A percentile compares a stretch with the other conserved stretches of the same genome.
phyloP scores from a whole-genome alignment of 116 monocot species.

The Dioscorea cayenensis region DNA sequence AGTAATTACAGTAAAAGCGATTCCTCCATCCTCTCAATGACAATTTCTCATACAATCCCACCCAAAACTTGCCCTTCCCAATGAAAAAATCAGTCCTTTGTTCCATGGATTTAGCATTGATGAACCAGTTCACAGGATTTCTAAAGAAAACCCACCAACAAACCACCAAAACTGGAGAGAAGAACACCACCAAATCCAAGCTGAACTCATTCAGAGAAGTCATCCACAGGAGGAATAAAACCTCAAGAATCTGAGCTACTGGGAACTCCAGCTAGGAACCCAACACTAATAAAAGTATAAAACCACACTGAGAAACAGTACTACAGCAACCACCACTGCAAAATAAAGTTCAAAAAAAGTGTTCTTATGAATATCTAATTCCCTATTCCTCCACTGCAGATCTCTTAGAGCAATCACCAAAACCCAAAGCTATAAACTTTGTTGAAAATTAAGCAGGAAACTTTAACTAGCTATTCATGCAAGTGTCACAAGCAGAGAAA shows the following conservation, averaged over 20 bases:
- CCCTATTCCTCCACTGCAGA: neutral
- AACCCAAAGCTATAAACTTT: neutral
- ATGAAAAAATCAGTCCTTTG: conserved; percentile 37
- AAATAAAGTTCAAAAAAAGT: neutral
- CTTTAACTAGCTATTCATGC: neutral
- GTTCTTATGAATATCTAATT: neutral
- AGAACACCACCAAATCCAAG: conserved; percentile 14
- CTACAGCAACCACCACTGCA: neutral
- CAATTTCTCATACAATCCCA: conserved; percentile 34
- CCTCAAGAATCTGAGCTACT: neutral
- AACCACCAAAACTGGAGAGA: conserved; percentile 24
- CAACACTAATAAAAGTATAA: neutral
- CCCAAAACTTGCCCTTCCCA: conserved; percentile 23
- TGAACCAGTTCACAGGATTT: conserved; percentile 62
- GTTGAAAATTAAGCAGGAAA: neutral
- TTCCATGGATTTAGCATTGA: conserved; percentile 64
- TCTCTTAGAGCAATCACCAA: neutral
- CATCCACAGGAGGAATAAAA: conserved; percentile 20
- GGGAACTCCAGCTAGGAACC: neutral
- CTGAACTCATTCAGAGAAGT: conserved; percentile 23
- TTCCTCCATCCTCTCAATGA: conserved; percentile 42
- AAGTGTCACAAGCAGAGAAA: no score
- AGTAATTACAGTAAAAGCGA: conserved; percentile 61
- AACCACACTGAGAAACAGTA: no score
- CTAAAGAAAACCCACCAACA: conserved; percentile 39